These are phyloP conservation scores for Fusarium citri DNA, from an alignment of 2,329 filamentous ascomycete species.

Conservation along the genomic window DNA sequence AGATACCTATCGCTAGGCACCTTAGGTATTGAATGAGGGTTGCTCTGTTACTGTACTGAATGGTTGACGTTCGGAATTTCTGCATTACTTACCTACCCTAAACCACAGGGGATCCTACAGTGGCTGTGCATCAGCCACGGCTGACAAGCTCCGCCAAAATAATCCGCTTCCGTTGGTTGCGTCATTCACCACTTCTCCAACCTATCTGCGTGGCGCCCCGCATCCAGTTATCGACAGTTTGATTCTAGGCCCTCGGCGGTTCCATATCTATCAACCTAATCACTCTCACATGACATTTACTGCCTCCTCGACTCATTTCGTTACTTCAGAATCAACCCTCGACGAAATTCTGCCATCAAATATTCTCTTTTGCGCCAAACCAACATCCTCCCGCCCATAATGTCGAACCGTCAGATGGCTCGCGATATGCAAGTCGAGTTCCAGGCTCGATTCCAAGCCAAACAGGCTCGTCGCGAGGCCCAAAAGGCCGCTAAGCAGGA, in stretches of 20 bases:
- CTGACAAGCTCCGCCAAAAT: not conserved
- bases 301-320: conserved; percentile 2
- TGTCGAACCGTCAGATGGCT: conserved; percentile 69
- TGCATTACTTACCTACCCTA: conserved; percentile 6
- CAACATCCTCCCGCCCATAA: conserved; percentile 46
- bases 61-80: not conserved
- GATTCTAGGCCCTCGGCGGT: conserved; percentile 39
- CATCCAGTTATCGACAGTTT: conserved; percentile 21
- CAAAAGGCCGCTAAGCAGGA: conserved; percentile 71
- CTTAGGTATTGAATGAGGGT: not conserved
- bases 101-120: not conserved
- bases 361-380: not conserved
- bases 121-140: conserved; percentile 30
- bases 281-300: conserved; percentile 44
- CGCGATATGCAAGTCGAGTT: conserved; percentile 73
- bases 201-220: conserved; percentile 31
- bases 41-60: not conserved
- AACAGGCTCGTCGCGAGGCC: conserved; percentile 70
- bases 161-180: conserved; percentile 36
- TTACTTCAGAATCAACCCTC: not conserved
- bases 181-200: conserved; percentile 39
- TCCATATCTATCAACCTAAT: conserved; percentile 29
- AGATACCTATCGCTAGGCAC: too few species aligned
- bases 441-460: conserved; percentile 72
- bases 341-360: not conserved